Base-by-base conservation (phyloP, 1,284 basidiomycete species). In the Anthracocystis panici-leucophaei region DNA sequence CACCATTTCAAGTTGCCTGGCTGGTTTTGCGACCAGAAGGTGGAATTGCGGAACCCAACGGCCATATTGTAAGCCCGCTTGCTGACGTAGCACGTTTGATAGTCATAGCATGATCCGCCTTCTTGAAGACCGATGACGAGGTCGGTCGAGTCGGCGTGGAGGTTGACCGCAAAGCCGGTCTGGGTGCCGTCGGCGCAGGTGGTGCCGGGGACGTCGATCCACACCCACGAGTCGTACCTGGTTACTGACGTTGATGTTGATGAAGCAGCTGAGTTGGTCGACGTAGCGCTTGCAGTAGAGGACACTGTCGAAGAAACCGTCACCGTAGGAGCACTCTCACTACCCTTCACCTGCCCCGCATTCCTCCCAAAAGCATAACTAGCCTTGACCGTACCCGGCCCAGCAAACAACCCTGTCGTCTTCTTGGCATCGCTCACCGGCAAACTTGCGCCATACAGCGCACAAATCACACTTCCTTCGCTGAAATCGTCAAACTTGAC, bases 81-180 rank as follows among this genome's bases (percentile, higher is more conserved):
- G 1, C 57, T 16, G 14, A 63, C 64, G 59, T 72, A 56, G 42
- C 54, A 56, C 8, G 54, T 56, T 1, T 56, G n/a, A 20, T 56
- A 68, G 53, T 73, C 70, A 60, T 64, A 69, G 49, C 70, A 73
- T 9, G 49, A 51, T 4, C 70, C 70, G 18, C 70, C 70, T 38
- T 64, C 38, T 42, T 73, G 55, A 27, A 50, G 54, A 6, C 31
- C 33, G 40, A 73, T 64, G 27, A 73, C 45, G 12, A 73, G 56
- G 4, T 73, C 70, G 20, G 55, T 50, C 9, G 65, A 53, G 33
- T 41, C 35, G 9, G 60, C 16, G 27, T 64, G 60, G 23, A 68
- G 60, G 53, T 64, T 64, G 60, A 73, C 23, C 2, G 65, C 65
- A 12, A 68, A 44, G 0, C 70, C 70, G n/a, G 70, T 73, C 7